Evolutionary conservation across 176 grass and related monocot genomes (phyloP).

Genomic region (Carex cristatella): DNA sequence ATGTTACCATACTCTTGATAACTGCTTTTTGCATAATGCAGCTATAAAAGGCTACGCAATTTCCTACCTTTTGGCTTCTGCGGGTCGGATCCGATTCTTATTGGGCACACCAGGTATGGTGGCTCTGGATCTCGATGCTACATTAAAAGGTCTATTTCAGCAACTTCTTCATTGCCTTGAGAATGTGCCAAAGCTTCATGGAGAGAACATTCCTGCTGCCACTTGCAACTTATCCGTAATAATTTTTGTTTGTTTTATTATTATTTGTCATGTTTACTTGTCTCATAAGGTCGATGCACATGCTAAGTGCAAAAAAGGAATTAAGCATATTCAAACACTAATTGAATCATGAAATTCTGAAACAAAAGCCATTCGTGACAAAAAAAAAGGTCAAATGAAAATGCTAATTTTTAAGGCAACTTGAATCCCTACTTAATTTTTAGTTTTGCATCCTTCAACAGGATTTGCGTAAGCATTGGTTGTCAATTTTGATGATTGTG

Average conservation of each 20-base stretch:
- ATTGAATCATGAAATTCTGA: background rate
- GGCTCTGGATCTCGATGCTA: slow-evolving; percentile 90
- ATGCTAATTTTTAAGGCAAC: background rate
- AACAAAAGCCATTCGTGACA: background rate
- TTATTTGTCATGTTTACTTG: background rate
- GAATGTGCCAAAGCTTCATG: slow-evolving; percentile 83
- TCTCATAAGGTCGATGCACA: background rate
- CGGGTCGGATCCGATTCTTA: slow-evolving; percentile 91
- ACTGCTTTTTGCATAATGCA: slow-evolving; percentile 33
- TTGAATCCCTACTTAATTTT: background rate
- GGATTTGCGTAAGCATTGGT: slow-evolving; percentile 94
- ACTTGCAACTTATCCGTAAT: slow-evolving; percentile 73
- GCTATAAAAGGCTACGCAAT: slow-evolving; percentile 95
- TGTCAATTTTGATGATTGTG: slow-evolving; percentile 98
- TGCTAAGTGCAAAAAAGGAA: background rate
- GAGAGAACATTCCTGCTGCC: slow-evolving; percentile 65
- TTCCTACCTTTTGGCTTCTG: slow-evolving; percentile 87
- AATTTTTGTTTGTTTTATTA: background rate
- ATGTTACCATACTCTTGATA: slow-evolving; percentile 12
- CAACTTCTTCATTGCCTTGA: slow-evolving; percentile 95
- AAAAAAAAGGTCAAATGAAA: background rate
- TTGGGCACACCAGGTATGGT: slow-evolving; percentile 99
- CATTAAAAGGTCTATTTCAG: slow-evolving; percentile 79
- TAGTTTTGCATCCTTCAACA: slow-evolving; percentile 21
- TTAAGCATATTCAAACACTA: background rate